Evolutionary conservation across 495 filamentous ascomycete genomes (phyloP), one percentile per base, ranked within the genome.

Genomic region (Hyaloscypha variabilis): DNA sequence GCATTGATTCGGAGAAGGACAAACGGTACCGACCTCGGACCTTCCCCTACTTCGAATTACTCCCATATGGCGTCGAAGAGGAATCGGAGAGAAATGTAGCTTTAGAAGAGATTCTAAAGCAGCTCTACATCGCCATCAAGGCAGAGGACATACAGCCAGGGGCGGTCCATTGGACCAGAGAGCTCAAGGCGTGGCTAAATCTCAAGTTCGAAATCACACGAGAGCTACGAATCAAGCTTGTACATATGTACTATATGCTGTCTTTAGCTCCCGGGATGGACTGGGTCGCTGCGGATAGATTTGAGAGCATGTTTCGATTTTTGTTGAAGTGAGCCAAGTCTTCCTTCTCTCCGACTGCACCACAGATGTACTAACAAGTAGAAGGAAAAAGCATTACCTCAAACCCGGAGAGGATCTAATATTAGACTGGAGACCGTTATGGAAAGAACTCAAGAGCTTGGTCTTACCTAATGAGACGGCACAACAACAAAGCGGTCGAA

Each of bases 161-260:
- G 19, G 95, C 95, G 14, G 83, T 96, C 24, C 94, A 98, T 77
- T 99, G 96, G 96, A 97, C 95, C 60, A 87, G 95, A 69, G 94
- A 98, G 82, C 87, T 99, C 24, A 85, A 92, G 73, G 93, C 90
- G 78, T 99, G 95, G 96, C 82, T 99, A 26, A 89, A 89, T 10
- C 85, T 98, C 73, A 99, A 99, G 79, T 99, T 97, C 73, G 96
- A 98, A 77, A 91, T 95, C 63, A 91, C 93, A 52, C 84, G 89
- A 61, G 87, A 87, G 65, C 88, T 94, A 52, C 83, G 95, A 57
- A 86, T 93, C 63, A 91, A 87, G 74, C 88, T 99, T 25, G 90
- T 93, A 21, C 91, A 86, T 72, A 81, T 99, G 23, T 99, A 97
- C 77, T 99, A 96, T 79, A 93, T 97, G 79, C 88, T 99, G 34